Evolutionary conservation across 2,329 filamentous ascomycete species (phyloP).

Genomic region (Rutstroemia sp.): DNA sequence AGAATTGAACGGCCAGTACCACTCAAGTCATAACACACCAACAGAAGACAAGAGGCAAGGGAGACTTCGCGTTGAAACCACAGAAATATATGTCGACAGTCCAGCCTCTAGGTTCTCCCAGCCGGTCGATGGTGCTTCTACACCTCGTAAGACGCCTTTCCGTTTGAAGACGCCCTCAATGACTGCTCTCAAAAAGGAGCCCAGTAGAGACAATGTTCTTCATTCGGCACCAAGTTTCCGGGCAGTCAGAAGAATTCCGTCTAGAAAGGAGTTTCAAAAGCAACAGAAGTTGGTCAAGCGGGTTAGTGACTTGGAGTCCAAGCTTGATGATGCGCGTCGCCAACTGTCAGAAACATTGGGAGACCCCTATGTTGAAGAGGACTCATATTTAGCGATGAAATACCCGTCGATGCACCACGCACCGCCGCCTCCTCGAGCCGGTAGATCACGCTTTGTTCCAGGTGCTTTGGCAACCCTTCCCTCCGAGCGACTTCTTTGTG

Average conservation of each 20-base stretch:
- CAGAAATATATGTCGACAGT: slow-evolving; percentile 8
- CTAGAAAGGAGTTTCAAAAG: slow-evolving; percentile 48
- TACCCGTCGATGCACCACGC: not conserved
- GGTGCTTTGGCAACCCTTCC: slow-evolving; percentile 37
- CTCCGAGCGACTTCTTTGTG: slow-evolving; percentile 37
- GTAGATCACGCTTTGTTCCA: slow-evolving; percentile 33
- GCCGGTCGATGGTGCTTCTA: slow-evolving; percentile 9
- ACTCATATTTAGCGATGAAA: slow-evolving; percentile 11
- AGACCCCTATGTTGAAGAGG: slow-evolving; percentile 28
- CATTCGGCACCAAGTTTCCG: not conserved
- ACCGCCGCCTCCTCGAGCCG: slow-evolving; percentile 19
- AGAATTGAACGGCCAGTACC: slow-evolving; percentile 13
- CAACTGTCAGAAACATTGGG: slow-evolving; percentile 44
- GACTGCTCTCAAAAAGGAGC: slow-evolving; percentile 18
- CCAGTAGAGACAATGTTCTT: slow-evolving; percentile 5
- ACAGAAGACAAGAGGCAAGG: slow-evolving; percentile 25
- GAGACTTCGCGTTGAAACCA: slow-evolving; percentile 19
- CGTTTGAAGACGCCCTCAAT: slow-evolving; percentile 23
- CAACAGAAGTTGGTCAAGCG: slow-evolving; percentile 51
- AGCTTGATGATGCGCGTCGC: slow-evolving; percentile 46
- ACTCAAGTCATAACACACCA: slow-evolving; percentile 8
- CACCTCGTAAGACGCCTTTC: slow-evolving; percentile 14
- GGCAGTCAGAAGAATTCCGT: slow-evolving; percentile 36
- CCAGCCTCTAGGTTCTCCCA: slow-evolving; percentile 10
- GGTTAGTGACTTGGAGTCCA: slow-evolving; percentile 52